These are phyloP conservation scores for Schizosaccharomyces versatilis DNA, from an alignment of 1,139 yeast genomes.

Conservation along the genomic window DNA sequence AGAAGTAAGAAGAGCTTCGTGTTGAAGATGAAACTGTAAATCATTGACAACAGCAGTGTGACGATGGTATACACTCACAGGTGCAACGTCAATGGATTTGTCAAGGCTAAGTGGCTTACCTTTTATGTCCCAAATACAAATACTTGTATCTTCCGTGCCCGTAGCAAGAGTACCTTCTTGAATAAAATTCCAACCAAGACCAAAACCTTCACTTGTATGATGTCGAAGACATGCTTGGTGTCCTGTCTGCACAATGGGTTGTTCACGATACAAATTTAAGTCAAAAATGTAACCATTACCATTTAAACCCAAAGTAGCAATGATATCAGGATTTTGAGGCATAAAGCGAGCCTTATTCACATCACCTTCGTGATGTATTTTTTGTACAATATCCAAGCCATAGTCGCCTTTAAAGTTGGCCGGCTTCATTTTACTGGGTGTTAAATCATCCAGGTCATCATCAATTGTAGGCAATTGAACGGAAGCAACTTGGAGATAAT, in stretches of 20 bases:
- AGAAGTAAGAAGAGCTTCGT: slow-evolving; percentile 37
- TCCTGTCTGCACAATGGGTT: slow-evolving; percentile 19
- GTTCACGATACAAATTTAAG: slow-evolving; percentile 24
- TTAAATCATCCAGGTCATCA: slow-evolving; percentile 16
- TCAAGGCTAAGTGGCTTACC: slow-evolving; percentile 8
- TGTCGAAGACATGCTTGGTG: slow-evolving; percentile 28
- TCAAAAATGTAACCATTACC: slow-evolving; percentile 58
- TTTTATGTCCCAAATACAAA: slow-evolving; percentile 50
- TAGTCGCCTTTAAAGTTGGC: slow-evolving; percentile 9
- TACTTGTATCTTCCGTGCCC: slow-evolving; percentile 43
- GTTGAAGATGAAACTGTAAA: slow-evolving; percentile 26
- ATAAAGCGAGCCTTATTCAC: slow-evolving; percentile 65
- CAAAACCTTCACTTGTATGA: slow-evolving; percentile 48
- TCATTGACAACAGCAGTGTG: slow-evolving; percentile 22
- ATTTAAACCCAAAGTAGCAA: slow-evolving; percentile 57
- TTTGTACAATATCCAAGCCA: slow-evolving; percentile 34
- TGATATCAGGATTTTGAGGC: slow-evolving; percentile 45
- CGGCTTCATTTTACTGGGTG: slow-evolving; percentile 2
- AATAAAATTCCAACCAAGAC: slow-evolving; percentile 39
- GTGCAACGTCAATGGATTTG: slow-evolving; percentile 12
- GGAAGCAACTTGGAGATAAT: slow-evolving; percentile 55
- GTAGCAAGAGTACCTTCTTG: slow-evolving; percentile 30
- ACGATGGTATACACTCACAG: slow-evolving; percentile 14
- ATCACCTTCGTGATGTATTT: slow-evolving; percentile 30
- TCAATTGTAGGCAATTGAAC: slow-evolving; percentile 40